A percentile compares a stretch with the other conserved stretches of the same genome.
Evolutionary conservation across 805 yeast genomes (phyloP).

Genomic region (Sungouiella blattae): DNA sequence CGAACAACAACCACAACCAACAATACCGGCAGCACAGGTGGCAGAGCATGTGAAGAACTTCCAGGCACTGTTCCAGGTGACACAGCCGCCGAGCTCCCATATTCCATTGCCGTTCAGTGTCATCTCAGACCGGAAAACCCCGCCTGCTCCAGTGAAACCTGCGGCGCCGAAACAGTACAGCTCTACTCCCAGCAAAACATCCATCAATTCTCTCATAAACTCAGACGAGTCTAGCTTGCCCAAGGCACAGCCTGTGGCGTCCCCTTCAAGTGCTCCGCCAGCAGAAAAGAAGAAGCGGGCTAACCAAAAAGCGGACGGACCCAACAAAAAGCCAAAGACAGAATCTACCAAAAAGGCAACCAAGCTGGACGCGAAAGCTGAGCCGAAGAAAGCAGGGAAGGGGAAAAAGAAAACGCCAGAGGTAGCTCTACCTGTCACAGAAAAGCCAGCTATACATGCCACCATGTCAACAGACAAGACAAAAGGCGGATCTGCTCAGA

Average conservation of each 20-base stretch:
- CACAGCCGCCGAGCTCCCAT: not conserved
- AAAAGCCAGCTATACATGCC: constrained; percentile 17
- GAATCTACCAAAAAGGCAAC: constrained; percentile 9
- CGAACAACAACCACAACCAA: not conserved
- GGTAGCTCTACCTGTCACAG: constrained; percentile 8
- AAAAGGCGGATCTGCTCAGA: constrained; percentile 4
- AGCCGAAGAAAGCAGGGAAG: constrained; percentile 6
- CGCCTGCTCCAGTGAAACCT: constrained; percentile 7
- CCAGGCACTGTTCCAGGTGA: constrained; percentile 27
- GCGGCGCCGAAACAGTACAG: not conserved
- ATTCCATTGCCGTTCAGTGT: not conserved
- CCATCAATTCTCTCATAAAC: constrained; percentile 40
- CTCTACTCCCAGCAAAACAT: constrained; percentile 25
- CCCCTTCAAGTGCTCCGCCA: constrained; percentile 4
- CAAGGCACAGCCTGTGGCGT: no score
- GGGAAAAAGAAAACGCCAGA: constrained; percentile 21
- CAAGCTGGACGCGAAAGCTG: constrained; percentile 4
- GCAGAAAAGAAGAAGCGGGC: constrained; percentile 11
- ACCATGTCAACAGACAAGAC: constrained; percentile 22
- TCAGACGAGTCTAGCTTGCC: constrained; percentile 31
- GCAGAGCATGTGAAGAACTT: constrained; percentile 28
- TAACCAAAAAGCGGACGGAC: constrained; percentile 8
- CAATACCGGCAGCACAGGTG: constrained; percentile 3
- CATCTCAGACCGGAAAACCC: not conserved
- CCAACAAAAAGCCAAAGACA: constrained; percentile 9